These are phyloP conservation scores for Anaeromyces robustus DNA, from an alignment of 192 early-diverging fungal genomes.

Conservation along the genomic window DNA sequence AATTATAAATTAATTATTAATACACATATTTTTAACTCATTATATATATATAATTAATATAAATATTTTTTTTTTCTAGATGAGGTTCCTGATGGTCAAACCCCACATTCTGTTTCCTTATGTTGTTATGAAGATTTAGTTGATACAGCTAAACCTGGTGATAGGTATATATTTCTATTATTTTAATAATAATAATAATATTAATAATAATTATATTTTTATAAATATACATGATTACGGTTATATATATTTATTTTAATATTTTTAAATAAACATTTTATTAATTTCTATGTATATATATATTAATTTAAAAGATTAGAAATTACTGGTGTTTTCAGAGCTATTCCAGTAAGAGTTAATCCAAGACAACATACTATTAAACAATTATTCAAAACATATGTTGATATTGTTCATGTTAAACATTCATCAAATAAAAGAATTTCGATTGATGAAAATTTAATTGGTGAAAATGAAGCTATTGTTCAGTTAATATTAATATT, in stretches of 20 bases:
- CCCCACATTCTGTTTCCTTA: conserved; percentile 88
- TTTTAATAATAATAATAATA: too few relatives aligned
- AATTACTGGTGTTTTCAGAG: conserved; percentile 89
- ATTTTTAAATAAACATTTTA: too few relatives aligned
- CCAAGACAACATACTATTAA: conserved; percentile 76
- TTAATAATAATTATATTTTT: neutral
- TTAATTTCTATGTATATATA: too few relatives aligned
- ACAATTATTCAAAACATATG: conserved; percentile 80
- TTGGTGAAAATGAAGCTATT: conserved; percentile 34
- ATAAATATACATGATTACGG: too few relatives aligned
- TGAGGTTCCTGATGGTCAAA: conserved; percentile 90
- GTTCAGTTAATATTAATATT: conserved; percentile 8
- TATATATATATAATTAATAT: neutral
- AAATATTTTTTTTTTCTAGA: conserved; percentile 20
- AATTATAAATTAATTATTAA: too few relatives aligned
- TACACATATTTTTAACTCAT: too few relatives aligned
- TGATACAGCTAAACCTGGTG: conserved; percentile 82
- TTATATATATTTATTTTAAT: too few relatives aligned
- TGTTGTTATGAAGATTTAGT: conserved; percentile 88
- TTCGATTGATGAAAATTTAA: conserved; percentile 22
- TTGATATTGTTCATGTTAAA: conserved; percentile 90
- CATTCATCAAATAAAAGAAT: conserved; percentile 60
- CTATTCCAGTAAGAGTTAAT: conserved; percentile 79
- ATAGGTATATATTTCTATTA: conserved; percentile 27
- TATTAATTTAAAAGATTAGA: conserved; percentile 57